Evolutionary conservation across 140 eudicot species (phyloP).

Genomic region (Stevia rebaudiana): DNA sequence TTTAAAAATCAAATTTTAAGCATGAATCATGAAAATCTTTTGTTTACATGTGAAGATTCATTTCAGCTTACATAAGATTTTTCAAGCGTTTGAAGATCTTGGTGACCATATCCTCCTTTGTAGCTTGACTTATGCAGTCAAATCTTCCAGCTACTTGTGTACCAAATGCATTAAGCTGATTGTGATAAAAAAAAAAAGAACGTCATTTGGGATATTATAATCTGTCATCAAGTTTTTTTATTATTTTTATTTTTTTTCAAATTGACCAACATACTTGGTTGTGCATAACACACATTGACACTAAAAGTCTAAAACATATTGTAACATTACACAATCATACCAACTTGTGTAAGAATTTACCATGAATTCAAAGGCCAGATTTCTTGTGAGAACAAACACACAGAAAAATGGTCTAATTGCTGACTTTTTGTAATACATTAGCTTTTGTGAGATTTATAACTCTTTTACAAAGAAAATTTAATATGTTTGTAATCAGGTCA

Average conservation of each 20-base stretch:
- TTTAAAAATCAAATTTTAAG: not conserved
- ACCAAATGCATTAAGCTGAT: conserved; percentile 72
- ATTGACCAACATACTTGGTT: conserved; percentile 18
- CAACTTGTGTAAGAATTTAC: not conserved
- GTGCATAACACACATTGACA: not conserved
- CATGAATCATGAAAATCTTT: conserved; percentile 5
- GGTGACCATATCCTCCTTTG: conserved; percentile 53
- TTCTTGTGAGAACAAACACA: conserved; percentile 6
- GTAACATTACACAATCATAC: not conserved
- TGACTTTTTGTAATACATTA: conserved; percentile 1
- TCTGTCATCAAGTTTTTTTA: conserved; percentile 1
- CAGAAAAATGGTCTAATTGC: conserved; percentile 3
- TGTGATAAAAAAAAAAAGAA: conserved; percentile 16
- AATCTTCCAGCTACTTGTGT: conserved; percentile 63
- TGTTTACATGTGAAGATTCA: conserved; percentile 1
- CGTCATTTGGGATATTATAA: not conserved
- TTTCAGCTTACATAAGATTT: conserved; percentile 64
- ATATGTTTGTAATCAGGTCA: not conserved
- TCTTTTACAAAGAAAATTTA: not conserved
- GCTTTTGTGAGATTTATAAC: not conserved
- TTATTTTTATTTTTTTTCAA: conserved; percentile 3
- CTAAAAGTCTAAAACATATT: not conserved
- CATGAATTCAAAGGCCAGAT: conserved; percentile 14
- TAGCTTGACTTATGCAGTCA: conserved; percentile 61
- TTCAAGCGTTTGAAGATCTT: conserved; percentile 74